Evolutionary conservation across 2,329 filamentous ascomycete genomes (phyloP), one percentile per base, ranked within the genome.

Genomic region (Teratosphaeria epicoccoides): DNA sequence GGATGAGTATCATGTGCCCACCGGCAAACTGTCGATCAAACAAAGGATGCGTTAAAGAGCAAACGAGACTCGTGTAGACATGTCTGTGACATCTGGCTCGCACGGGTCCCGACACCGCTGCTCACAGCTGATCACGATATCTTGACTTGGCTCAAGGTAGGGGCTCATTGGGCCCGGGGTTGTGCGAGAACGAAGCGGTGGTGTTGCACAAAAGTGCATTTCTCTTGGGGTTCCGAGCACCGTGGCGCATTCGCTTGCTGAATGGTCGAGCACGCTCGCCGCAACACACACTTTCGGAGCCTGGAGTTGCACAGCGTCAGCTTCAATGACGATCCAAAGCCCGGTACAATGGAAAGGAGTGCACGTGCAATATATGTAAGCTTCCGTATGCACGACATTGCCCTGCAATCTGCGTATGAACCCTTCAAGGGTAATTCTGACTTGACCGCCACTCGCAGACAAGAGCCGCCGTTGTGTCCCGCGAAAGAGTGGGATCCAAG

Each of bases 371-470:
- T 22, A 5, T 17, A 22, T 47, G 25, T 47, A 17, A 20, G n/a
- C n/a, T 47, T 24, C 17, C 24, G 24, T 23, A 24, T 20, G 22
- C 47, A 23, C 26, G 26, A 49, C 28, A 49, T 33, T 29, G 43
- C 29, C 22, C 23, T 33, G 26, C 24, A 29, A 40, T 37, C 29
- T 40, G 17, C 47, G 26, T 20, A 11, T 37, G 20, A n/a, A 23
- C 40, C 14, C 20, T 43, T 23, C 28, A 23, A 45, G 25, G 24
- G 20, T 17, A 26, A 28, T 24, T 22, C 22, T 37, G 29, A 11
- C 37, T 33, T 47, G 44, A 53, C 52, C 52, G 52, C 52, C 29
- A 26, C 29, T 50, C 47, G 7, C 25, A 23, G 44, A 33, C 28
- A 43, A 24, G 20, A 22, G 14, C 25, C 43, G 24, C 10, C 43